These are phyloP conservation scores for Nevesoporus exiguus DNA, from an alignment of 768 basidiomycete species.

Conservation along the genomic window DNA sequence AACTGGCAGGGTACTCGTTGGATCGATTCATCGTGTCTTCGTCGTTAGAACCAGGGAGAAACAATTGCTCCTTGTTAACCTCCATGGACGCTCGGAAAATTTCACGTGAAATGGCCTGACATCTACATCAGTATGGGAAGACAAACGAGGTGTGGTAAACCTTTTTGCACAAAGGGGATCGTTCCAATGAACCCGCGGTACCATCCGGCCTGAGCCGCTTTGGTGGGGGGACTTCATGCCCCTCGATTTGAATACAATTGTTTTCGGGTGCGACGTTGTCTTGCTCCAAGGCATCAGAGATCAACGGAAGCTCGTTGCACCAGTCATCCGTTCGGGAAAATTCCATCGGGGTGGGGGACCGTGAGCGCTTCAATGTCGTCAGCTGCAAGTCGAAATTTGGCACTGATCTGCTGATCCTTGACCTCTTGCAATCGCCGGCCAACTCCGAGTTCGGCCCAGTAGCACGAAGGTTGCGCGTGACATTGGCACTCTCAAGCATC, in stretches of 20 bases:
- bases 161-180: slow-evolving; percentile 6
- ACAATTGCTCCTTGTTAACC: slow-evolving; percentile 12
- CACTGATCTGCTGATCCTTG: slow-evolving; percentile 16
- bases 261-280: slow-evolving; percentile 31
- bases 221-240: slow-evolving; percentile 3
- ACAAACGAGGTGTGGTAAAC: slow-evolving; percentile 5
- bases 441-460: slow-evolving; percentile 44
- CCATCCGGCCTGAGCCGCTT: slow-evolving; percentile 19
- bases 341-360: slow-evolving; percentile 13
- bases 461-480: slow-evolving; percentile 37
- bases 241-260: slow-evolving; percentile 37
- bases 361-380: slow-evolving; percentile 27
- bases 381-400: slow-evolving; percentile 54
- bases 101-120: slow-evolving; percentile 1
- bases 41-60: slow-evolving; percentile 14
- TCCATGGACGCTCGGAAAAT: neutral
- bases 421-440: slow-evolving; percentile 15
- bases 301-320: slow-evolving; percentile 33
- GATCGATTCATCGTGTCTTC: slow-evolving; percentile 8
- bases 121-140: slow-evolving; percentile 10
- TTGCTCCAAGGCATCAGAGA: slow-evolving; percentile 33
- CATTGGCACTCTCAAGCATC: slow-evolving; percentile 42
- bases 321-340: slow-evolving; percentile 29
- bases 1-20: neutral
- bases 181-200: neutral